Evolutionary conservation across 768 basidiomycete genomes (phyloP).

Genomic region (Clavulina sp.): DNA sequence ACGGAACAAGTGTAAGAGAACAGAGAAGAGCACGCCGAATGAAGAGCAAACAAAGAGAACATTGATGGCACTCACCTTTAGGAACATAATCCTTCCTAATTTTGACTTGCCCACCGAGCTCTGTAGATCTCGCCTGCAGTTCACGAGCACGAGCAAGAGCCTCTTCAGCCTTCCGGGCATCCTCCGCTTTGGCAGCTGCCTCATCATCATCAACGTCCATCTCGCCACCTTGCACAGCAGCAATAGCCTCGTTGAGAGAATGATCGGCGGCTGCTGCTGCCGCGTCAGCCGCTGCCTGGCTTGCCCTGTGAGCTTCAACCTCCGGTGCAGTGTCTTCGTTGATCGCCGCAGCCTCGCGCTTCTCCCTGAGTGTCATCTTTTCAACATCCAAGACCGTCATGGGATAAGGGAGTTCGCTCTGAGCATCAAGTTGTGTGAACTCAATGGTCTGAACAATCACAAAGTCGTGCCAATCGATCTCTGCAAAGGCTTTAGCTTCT

Average conservation of each 20-base stretch:
- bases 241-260: constrained; percentile 22
- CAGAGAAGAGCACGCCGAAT: neutral
- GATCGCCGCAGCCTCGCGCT: constrained; percentile 95
- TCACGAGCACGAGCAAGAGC: constrained; percentile 64
- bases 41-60: neutral
- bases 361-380: constrained; percentile 92
- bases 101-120: constrained; percentile 69
- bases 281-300: constrained; percentile 71
- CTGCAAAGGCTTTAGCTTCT: constrained; percentile 86
- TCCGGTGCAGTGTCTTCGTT: constrained; percentile 89
- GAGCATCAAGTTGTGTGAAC: constrained; percentile 83
- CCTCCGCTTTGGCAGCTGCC: constrained; percentile 30
- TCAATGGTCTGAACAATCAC: constrained; percentile 96
- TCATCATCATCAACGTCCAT: constrained; percentile 56
- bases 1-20: neutral
- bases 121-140: constrained; percentile 60
- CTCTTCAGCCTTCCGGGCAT: constrained; percentile 43
- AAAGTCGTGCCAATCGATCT: constrained; percentile 99
- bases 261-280: constrained; percentile 60
- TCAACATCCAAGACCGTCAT: constrained; percentile 91
- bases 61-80: constrained; percentile 61
- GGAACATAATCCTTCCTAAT: constrained; percentile 94
- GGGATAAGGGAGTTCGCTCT: constrained; percentile 84
- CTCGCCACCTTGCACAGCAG: constrained; percentile 34
- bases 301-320: constrained; percentile 62